Conservation (phyloP, 2,329 filamentous ascomycete genomes). For the Ilyonectria sp. region DNA sequence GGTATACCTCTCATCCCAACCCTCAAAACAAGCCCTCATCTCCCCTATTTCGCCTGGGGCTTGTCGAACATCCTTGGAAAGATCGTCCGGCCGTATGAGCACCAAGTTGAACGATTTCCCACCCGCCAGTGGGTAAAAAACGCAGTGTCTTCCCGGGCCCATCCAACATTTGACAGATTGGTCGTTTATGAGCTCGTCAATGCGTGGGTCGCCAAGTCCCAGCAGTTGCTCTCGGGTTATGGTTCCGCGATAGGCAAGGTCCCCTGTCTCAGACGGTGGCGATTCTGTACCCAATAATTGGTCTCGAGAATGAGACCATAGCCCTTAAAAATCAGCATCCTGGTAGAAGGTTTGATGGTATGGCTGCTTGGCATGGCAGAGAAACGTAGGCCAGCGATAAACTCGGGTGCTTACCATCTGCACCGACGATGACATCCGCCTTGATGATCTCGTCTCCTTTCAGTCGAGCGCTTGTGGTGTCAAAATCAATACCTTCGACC, state of each 20-base stretch:
- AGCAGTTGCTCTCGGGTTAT: not conserved
- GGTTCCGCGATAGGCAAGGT: not conserved
- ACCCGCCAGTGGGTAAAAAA: not conserved
- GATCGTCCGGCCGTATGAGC: not conserved
- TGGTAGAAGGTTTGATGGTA: not conserved
- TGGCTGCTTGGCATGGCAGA: not conserved
- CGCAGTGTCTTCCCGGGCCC: not conserved
- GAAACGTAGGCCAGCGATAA: not conserved
- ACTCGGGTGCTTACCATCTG: not conserved
- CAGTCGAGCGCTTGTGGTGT: constrained; percentile 4
- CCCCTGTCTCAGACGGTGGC: not conserved
- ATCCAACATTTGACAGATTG: not conserved
- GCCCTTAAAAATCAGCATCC: not conserved
- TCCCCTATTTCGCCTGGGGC: not conserved
- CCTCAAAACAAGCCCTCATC: not conserved
- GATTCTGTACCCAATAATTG: not conserved
- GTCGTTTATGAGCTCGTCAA: not conserved
- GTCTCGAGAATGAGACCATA: not conserved
- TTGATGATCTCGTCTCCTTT: not conserved
- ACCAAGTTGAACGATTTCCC: not conserved
- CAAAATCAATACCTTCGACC: constrained; percentile 1
- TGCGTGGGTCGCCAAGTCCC: not conserved
- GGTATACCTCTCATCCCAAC: not conserved
- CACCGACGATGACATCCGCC: not conserved
- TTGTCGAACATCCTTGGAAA: not conserved